These are phyloP conservation scores for Penicillium sp. DNA, from an alignment of 2,329 filamentous ascomycete species.

Conservation along the genomic window DNA sequence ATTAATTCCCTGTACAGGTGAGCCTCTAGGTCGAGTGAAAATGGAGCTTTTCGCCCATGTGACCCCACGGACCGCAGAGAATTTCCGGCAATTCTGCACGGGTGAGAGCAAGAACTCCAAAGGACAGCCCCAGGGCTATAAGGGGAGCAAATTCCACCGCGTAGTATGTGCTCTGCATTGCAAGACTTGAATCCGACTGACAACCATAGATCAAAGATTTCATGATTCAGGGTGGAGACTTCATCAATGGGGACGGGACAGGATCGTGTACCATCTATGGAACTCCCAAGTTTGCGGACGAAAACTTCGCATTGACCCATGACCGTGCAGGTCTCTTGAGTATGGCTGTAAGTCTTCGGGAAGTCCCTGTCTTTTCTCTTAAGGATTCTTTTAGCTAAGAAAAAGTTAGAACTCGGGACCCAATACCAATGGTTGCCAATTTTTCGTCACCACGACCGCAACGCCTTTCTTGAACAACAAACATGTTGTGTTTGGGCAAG, in stretches of 20 bases:
- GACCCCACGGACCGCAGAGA: slow-evolving; percentile 86
- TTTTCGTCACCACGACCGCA: slow-evolving; percentile 90
- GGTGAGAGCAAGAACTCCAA: slow-evolving; percentile 80
- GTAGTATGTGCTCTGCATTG: slow-evolving; percentile 60
- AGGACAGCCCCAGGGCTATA: slow-evolving; percentile 86
- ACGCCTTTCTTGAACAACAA: slow-evolving; percentile 89
- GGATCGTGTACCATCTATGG: slow-evolving; percentile 88
- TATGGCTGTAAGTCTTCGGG: slow-evolving; percentile 72
- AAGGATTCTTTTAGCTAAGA: not conserved
- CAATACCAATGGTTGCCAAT: slow-evolving; percentile 92
- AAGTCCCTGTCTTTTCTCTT: not conserved
- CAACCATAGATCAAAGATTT: slow-evolving; percentile 77
- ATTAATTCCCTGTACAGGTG: slow-evolving; percentile 57
- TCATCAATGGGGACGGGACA: slow-evolving; percentile 88
- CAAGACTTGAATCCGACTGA: not conserved
- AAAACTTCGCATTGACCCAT: slow-evolving; percentile 82
- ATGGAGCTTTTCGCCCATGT: slow-evolving; percentile 87
- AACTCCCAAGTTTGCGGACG: slow-evolving; percentile 78
- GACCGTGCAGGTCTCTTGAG: slow-evolving; percentile 76
- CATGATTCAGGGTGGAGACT: slow-evolving; percentile 97
- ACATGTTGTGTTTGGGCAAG: slow-evolving; percentile 93
- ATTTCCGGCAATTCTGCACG: slow-evolving; percentile 96
- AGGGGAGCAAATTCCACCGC: slow-evolving; percentile 89
- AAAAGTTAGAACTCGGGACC: slow-evolving; percentile 79
- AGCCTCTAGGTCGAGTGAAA: slow-evolving; percentile 80